Evolutionary conservation across 2,329 filamentous ascomycete species (phyloP).

Genomic region (Fusarium gaditjirri): DNA sequence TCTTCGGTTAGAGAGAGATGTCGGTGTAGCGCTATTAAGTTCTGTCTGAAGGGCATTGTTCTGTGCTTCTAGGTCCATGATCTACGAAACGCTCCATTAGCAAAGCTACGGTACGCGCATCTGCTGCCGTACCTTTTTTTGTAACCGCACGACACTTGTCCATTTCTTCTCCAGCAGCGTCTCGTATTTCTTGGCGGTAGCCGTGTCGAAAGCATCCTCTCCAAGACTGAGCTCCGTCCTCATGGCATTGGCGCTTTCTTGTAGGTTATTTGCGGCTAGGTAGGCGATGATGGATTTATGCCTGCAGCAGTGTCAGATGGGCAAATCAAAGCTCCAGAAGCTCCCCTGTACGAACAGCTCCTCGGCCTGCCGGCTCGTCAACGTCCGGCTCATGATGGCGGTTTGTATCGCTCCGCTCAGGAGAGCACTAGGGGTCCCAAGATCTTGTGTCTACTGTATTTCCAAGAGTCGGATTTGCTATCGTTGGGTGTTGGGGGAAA

Average conservation of each 20-base stretch:
- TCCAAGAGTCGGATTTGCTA: not conserved
- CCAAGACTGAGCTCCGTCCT: conserved; percentile 81
- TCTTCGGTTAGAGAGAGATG: conserved; percentile 74
- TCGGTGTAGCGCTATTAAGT: conserved; percentile 82
- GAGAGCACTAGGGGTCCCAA: conserved; percentile 10
- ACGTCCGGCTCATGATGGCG: conserved; percentile 37
- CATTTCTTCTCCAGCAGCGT: conserved; percentile 96
- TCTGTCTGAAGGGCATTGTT: conserved; percentile 80
- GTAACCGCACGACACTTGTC: conserved; percentile 92
- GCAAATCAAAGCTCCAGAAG: conserved; percentile 27
- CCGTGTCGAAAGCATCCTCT: conserved; percentile 77
- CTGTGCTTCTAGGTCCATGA: conserved; percentile 90
- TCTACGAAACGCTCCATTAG: conserved; percentile 60
- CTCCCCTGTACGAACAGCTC: conserved; percentile 75
- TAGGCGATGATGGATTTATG: conserved; percentile 96
- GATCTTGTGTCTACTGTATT: not conserved
- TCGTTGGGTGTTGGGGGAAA: not conserved
- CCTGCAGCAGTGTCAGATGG: conserved; percentile 57
- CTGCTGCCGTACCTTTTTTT: conserved; percentile 81
- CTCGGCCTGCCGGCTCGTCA: conserved; percentile 74
- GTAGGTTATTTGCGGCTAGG: conserved; percentile 77
- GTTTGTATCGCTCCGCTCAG: conserved; percentile 31
- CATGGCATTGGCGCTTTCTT: conserved; percentile 65
- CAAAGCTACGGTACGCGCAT: not conserved
- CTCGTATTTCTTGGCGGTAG: conserved; percentile 93